Percentiles rank a stretch among this genome's conserved stretches.
Evolutionary conservation across 441 rosid genomes (phyloP).

Genomic region (Viola pubescens): DNA sequence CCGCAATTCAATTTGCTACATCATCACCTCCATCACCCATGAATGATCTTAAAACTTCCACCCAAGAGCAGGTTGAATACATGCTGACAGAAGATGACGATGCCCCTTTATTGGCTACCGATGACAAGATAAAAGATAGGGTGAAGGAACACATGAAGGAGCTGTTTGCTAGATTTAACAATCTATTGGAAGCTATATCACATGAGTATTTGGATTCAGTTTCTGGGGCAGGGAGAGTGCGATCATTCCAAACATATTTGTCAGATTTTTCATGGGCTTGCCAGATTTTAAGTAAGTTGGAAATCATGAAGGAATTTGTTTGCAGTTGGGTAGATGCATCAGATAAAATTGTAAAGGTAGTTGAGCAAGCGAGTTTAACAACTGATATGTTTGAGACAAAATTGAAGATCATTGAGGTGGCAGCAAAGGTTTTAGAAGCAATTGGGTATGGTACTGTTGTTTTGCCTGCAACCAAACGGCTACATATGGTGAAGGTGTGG

Average conservation of each 20-base stretch:
- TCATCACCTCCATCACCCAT: slow-evolving; percentile 47
- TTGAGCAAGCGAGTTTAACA: slow-evolving; percentile 28
- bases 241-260: slow-evolving; percentile 36
- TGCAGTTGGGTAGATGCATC: slow-evolving; percentile 71
- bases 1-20: slow-evolving; percentile 66
- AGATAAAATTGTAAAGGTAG: slow-evolving; percentile 46
- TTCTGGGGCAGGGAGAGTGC: slow-evolving; percentile 27
- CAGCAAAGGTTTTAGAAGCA: slow-evolving; percentile 71
- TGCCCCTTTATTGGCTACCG: slow-evolving; percentile 56
- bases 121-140: slow-evolving; percentile 50
- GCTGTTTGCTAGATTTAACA: slow-evolving; percentile 43
- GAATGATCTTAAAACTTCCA: slow-evolving; percentile 56
- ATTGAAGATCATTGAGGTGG: slow-evolving; percentile 56
- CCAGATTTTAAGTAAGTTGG: slow-evolving; percentile 70
- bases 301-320: slow-evolving; percentile 64
- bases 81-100: slow-evolving; percentile 93
- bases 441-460: slow-evolving; percentile 67
- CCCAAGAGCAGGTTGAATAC: slow-evolving; percentile 87
- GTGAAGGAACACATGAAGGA: slow-evolving; percentile 54
- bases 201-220: slow-evolving; percentile 28
- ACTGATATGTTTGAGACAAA: slow-evolving; percentile 40
- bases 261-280: slow-evolving; percentile 71
- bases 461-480: slow-evolving; percentile 61
- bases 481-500: slow-evolving; percentile 67
- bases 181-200: slow-evolving; percentile 37